These are phyloP conservation scores for Lachancea quebecensis DNA, from an alignment of 805 yeast species.

Conservation along the genomic window DNA sequence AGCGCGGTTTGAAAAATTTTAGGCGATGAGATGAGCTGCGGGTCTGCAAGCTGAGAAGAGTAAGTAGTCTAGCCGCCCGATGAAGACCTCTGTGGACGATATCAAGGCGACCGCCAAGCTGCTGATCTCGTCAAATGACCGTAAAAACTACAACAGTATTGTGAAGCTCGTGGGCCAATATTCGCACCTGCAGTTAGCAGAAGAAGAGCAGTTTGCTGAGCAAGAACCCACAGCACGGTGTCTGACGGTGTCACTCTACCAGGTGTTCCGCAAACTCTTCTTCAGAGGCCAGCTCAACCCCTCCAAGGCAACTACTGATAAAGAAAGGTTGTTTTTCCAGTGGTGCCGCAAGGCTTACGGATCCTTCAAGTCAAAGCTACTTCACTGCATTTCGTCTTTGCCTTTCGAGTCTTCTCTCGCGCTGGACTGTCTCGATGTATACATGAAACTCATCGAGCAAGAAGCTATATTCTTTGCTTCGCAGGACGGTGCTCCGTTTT, in stretches of 20 bases:
- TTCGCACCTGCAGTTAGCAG: conserved; percentile 10
- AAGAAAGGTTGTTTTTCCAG: conserved; percentile 42
- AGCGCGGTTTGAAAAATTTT: conserved; percentile 1
- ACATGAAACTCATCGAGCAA: conserved; percentile 46
- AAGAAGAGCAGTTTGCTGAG: conserved; percentile 4
- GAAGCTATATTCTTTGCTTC: conserved; percentile 53
- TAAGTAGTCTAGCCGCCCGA: too few relatives aligned
- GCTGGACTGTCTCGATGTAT: conserved; percentile 48
- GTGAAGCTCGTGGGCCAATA: conserved; percentile 24
- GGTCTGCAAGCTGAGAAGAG: too few relatives aligned
- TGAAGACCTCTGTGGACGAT: conserved; percentile 17
- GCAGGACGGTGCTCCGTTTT: conserved; percentile 46
- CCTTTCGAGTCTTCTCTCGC: conserved; percentile 40
- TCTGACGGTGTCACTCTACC: conserved; percentile 26
- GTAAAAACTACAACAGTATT: conserved; percentile 28
- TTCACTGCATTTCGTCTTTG: conserved; percentile 36
- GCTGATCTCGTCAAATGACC: conserved; percentile 23
- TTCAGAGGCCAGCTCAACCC: conserved; percentile 26
- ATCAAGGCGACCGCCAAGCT: conserved; percentile 25
- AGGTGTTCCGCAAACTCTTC: conserved; percentile 29
- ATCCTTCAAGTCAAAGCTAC: conserved; percentile 41
- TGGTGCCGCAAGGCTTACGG: conserved; percentile 62
- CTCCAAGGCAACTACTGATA: conserved; percentile 32
- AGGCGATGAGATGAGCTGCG: conserved; percentile 1
- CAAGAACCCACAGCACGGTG: conserved; percentile 23